Evolutionary conservation across 345 rosid genomes (phyloP).

Genomic region (Bretschneidera sinensis): DNA sequence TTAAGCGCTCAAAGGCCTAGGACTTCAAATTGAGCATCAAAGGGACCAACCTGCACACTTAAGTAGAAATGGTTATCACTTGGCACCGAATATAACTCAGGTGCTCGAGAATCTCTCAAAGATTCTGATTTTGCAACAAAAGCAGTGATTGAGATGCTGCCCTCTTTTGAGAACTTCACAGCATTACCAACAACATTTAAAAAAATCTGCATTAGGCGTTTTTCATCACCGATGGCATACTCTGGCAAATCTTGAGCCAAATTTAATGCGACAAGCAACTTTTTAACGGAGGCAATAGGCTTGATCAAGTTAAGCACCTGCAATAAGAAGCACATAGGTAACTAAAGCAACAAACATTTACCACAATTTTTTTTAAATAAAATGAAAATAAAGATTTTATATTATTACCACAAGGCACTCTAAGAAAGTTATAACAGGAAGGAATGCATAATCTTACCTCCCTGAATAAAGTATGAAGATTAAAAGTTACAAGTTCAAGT

Average conservation of each 20-base stretch:
- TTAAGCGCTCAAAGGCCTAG: not conserved
- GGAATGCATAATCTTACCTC: slow-evolving; percentile 46
- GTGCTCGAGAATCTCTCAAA: slow-evolving; percentile 54
- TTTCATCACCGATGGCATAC: slow-evolving; percentile 83
- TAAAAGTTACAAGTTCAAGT: slow-evolving; percentile 68
- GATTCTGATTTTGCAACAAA: slow-evolving; percentile 70
- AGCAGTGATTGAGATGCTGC: slow-evolving; percentile 64
- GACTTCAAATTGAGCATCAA: not conserved
- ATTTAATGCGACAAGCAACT: slow-evolving; percentile 56
- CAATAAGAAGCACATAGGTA: slow-evolving; percentile 20
- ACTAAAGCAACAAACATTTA: not conserved
- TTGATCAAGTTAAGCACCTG: slow-evolving; percentile 87
- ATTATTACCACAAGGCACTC: no score
- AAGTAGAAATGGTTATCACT: slow-evolving; percentile 77
- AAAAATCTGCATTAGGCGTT: slow-evolving; percentile 80
- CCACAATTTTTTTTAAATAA: not conserved
- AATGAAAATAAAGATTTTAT: no score
- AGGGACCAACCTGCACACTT: slow-evolving; percentile 75
- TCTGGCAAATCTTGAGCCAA: slow-evolving; percentile 90
- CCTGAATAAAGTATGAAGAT: slow-evolving; percentile 61
- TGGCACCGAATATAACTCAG: slow-evolving; percentile 55
- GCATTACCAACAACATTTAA: slow-evolving; percentile 93
- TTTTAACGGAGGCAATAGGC: slow-evolving; percentile 89
- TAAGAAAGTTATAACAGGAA: not conserved
- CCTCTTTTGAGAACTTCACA: slow-evolving; percentile 92